A percentile compares a stretch with the other conserved stretches of the same genome.
Evolutionary conservation across 805 yeast species (phyloP).

Genomic region (Hanseniaspora hatyaiensis): DNA sequence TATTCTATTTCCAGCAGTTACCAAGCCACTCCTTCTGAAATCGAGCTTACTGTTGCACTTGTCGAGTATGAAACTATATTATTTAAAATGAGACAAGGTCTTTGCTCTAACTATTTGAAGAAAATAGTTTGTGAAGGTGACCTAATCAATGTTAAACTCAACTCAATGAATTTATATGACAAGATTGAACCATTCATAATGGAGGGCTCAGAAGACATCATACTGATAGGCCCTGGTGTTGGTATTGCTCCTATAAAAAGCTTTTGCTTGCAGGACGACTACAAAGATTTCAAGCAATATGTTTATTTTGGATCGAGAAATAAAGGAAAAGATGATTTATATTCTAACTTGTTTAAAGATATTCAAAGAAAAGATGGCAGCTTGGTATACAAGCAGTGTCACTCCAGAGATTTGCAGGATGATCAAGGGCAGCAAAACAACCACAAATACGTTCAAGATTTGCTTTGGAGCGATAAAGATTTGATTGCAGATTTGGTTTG

Average conservation of each 20-base stretch:
- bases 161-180: conserved; percentile 29
- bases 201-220: conserved; percentile 25
- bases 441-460: conserved; percentile 69
- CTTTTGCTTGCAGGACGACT: conserved; percentile 40
- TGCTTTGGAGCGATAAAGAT: conserved; percentile 41
- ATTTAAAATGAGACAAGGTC: conserved; percentile 62
- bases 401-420: no score
- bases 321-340: conserved; percentile 48
- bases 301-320: conserved; percentile 70
- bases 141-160: conserved; percentile 40
- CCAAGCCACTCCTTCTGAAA: conserved; percentile 27
- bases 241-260: conserved; percentile 91
- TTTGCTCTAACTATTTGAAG: conserved; percentile 70
- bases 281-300: conserved; percentile 18
- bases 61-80: conserved; percentile 80
- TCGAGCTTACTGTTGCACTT: conserved; percentile 69
- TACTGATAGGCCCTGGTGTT: conserved; percentile 86
- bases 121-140: conserved; percentile 34
- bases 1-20: conserved; percentile 68
- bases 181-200: conserved; percentile 31
- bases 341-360: conserved; percentile 24
- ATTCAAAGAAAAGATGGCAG: neutral
- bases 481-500: conserved; percentile 43
- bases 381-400: conserved; percentile 27
- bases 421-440: conserved; percentile 29